Evolutionary conservation across 805 yeast genomes (phyloP), one percentile per base, ranked within the genome.

Genomic region (Candida namnaoensis): DNA sequence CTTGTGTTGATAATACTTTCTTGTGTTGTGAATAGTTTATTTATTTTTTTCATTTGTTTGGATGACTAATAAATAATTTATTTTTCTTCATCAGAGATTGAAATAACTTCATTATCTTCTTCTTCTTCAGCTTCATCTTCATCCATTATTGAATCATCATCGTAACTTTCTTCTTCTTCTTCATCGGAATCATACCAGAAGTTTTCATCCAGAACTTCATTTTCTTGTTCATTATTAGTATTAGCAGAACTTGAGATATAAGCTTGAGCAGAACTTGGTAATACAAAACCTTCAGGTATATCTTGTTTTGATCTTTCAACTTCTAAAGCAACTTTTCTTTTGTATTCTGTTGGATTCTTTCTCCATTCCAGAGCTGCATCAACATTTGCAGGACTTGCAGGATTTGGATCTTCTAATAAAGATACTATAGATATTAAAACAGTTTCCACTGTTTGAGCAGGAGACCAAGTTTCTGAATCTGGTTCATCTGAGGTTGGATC

Each of bases 311-410:
- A 83, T 52, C 83, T 71, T 57, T 82, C 88, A 28, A 88, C 96
- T 54, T 88, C 95, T 53, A 80, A 76, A 46, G 76, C 71, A 5
- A 88, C 95, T 56, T 78, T 77, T 54, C 74, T 78, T 59, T 77
- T 76, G 65, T 88, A 91, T 37, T 76, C 80, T 25, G 80, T 87
- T 27, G 82, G 81, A 61, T 83, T 77, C 54, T 85, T 87, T 54
- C 95, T 74, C 76, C 87, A 88, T 52, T 84, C 86, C 36, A 88
- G 88, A 15, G 95, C 85, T 14, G 98, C 98, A 61, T 91, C 98
- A 39, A 91, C 90, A 61, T 91, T 91, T 6, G 98, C 98, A 7
- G 98, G 97, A 1, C 96, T 86, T 46, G 79, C 76, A 44, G 86
- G 82, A 65, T 91, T 91, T 41, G 98, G 98, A 61, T 91, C 97